Percentiles rank a stretch among this genome's conserved stretches.
These are phyloP conservation scores for Cadophora luteo-olivacea DNA, from an alignment of 2,329 filamentous ascomycete species.

Conservation along the genomic window DNA sequence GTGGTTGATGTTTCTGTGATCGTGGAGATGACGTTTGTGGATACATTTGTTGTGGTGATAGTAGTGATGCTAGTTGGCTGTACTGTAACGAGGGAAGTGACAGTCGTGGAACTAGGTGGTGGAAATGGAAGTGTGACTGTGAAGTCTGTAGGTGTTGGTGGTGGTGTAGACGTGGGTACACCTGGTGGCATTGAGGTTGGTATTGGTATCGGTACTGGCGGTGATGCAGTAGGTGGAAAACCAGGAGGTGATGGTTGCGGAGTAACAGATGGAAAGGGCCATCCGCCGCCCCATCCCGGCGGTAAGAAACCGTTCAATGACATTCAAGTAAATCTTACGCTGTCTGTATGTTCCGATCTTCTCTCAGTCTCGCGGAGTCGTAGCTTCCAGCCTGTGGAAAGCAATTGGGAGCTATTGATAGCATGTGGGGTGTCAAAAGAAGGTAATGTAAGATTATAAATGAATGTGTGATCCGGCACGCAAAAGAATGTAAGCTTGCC, in stretches of 20 bases:
- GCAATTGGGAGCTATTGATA: conserved; percentile 13
- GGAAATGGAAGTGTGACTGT: conserved; percentile 3
- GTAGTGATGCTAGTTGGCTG: conserved; percentile 1
- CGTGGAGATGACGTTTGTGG: conserved; percentile 14
- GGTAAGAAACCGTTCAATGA: conserved; percentile 21
- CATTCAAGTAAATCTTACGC: conserved; percentile 23
- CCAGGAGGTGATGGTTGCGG: background rate
- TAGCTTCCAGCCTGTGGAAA: conserved; percentile 17
- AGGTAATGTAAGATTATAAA: conserved; percentile 12
- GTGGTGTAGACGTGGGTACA: background rate
- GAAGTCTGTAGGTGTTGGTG: conserved; percentile 14
- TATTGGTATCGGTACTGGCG: background rate
- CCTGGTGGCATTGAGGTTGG: background rate
- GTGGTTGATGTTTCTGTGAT: conserved; percentile 15
- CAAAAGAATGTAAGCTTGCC: conserved; percentile 26
- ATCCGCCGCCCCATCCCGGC: conserved; percentile 20
- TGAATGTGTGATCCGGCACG: conserved; percentile 25
- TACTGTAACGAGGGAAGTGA: conserved; percentile 3
- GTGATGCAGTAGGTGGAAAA: background rate
- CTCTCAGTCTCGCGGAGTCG: background rate
- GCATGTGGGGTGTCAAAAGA: conserved; percentile 18
- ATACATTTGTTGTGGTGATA: conserved; percentile 15
- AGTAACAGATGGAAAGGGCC: conserved; percentile 9
- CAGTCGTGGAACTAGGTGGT: conserved; percentile 11
- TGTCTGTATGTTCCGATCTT: conserved; percentile 9